Evolutionary conservation across 2,329 filamentous ascomycete species (phyloP).

Genomic region (Trichoderma sp.): DNA sequence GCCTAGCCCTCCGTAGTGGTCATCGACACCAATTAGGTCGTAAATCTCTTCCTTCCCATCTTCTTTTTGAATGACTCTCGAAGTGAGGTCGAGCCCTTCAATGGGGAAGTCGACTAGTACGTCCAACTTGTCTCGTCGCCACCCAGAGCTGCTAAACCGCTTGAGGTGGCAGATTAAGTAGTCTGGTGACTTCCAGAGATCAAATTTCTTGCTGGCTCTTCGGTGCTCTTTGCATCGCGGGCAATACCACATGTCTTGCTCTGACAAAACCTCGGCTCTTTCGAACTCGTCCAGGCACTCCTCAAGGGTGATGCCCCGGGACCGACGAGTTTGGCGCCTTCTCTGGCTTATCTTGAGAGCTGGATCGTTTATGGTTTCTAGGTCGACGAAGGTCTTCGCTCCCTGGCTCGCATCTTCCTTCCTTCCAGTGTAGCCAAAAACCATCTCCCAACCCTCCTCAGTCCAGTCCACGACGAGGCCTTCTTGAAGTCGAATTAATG

Average conservation of each 20-base stretch:
- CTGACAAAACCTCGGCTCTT: conserved; percentile 87
- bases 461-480: conserved; percentile 86
- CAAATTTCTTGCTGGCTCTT: conserved; percentile 91
- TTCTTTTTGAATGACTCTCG: conserved; percentile 74
- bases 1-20: conserved; percentile 89
- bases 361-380: conserved; percentile 56
- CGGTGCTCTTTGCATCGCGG: conserved; percentile 92
- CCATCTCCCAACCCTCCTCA: conserved; percentile 61
- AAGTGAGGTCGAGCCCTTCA: conserved; percentile 77
- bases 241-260: conserved; percentile 97
- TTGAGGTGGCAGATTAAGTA: conserved; percentile 95
- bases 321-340: conserved; percentile 53
- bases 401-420: conserved; percentile 52
- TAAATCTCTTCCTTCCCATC: conserved; percentile 81
- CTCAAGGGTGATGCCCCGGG: conserved; percentile 72
- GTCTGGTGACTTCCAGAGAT: conserved; percentile 94
- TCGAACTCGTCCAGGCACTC: conserved; percentile 95
- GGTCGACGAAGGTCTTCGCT: conserved; percentile 52
- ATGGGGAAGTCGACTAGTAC: conserved; percentile 88
- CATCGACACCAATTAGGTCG: conserved; percentile 92
- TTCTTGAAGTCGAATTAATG: conserved; percentile 76
- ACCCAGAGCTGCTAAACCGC: conserved; percentile 82
- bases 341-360: conserved; percentile 63
- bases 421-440: conserved; percentile 57
- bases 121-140: conserved; percentile 86